These are phyloP conservation scores for Yarrowia sp. DNA, from an alignment of 805 yeast genomes.

Conservation along the genomic window DNA sequence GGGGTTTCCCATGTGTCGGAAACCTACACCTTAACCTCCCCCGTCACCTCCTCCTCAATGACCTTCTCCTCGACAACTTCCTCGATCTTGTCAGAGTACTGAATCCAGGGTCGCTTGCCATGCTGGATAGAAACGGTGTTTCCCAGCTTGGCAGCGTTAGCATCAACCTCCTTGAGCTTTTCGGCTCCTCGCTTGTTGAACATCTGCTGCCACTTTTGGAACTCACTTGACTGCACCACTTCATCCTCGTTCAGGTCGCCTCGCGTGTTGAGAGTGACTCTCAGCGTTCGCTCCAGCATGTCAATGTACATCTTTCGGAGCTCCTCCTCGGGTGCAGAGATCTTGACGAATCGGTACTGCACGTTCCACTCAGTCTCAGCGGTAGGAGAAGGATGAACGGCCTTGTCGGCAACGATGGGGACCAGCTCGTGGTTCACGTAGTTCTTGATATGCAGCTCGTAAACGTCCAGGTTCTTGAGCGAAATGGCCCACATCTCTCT, in stretches of 20 bases:
- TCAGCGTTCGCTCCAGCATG: conserved; percentile 3
- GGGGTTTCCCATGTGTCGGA: too few species aligned
- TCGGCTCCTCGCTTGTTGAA: conserved; percentile 17
- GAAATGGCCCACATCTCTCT: conserved; percentile 1
- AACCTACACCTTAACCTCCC: too few species aligned
- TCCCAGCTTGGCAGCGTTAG: conserved; percentile 8
- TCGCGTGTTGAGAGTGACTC: neutral
- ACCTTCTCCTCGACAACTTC: neutral
- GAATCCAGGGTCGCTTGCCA: conserved; percentile 9
- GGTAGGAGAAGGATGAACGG: conserved; percentile 24
- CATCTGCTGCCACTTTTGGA: neutral
- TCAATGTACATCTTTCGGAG: neutral
- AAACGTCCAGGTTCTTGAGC: conserved; percentile 2
- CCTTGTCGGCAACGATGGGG: neutral
- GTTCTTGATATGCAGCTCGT: conserved; percentile 32
- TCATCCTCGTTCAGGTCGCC: conserved; percentile 18
- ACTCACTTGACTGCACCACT: neutral
- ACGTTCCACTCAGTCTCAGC: conserved; percentile 29
- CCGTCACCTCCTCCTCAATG: neutral
- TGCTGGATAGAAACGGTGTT: neutral
- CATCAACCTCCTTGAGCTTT: neutral
- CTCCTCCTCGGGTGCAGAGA: neutral
- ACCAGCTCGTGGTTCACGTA: conserved; percentile 20
- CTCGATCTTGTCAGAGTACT: conserved; percentile 1
- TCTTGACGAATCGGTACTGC: conserved; percentile 23